Conservation (phyloP, 805 yeast species). For the Metschnikowia drakensbergensis region DNA sequence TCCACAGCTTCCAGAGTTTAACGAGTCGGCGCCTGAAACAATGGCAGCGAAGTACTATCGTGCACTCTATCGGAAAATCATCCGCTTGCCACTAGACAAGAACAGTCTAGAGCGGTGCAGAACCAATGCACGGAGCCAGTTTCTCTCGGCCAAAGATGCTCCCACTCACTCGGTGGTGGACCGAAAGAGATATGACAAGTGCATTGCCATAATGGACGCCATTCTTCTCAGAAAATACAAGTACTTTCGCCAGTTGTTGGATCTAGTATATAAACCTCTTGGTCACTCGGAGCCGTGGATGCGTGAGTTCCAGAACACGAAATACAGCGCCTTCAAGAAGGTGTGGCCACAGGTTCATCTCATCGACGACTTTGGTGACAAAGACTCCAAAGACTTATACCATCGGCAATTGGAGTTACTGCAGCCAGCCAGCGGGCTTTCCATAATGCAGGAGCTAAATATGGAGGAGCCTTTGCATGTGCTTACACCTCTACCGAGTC, state of each 20-base stretch:
- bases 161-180: conserved; percentile 14
- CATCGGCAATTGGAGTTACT: conserved; percentile 11
- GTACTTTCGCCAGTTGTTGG: conserved; percentile 24
- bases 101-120: conserved; percentile 12
- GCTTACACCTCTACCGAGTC: neutral
- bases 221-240: conserved; percentile 26
- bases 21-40: no score
- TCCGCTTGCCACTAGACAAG: conserved; percentile 30
- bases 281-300: conserved; percentile 20
- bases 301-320: conserved; percentile 17
- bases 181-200: conserved; percentile 13
- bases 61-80: conserved; percentile 22
- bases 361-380: conserved; percentile 23
- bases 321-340: conserved; percentile 21
- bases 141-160: conserved; percentile 7
- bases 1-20: neutral
- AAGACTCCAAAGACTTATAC: conserved; percentile 15
- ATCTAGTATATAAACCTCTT: conserved; percentile 23
- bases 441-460: conserved; percentile 11
- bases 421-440: conserved; percentile 9
- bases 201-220: conserved; percentile 20
- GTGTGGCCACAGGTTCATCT: conserved; percentile 37
- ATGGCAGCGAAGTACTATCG: conserved; percentile 18
- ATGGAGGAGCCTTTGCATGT: neutral
- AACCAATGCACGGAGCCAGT: conserved; percentile 14